These are phyloP conservation scores for Stemphylium vesicarium DNA, from an alignment of 2,329 filamentous ascomycete species.

Conservation along the genomic window DNA sequence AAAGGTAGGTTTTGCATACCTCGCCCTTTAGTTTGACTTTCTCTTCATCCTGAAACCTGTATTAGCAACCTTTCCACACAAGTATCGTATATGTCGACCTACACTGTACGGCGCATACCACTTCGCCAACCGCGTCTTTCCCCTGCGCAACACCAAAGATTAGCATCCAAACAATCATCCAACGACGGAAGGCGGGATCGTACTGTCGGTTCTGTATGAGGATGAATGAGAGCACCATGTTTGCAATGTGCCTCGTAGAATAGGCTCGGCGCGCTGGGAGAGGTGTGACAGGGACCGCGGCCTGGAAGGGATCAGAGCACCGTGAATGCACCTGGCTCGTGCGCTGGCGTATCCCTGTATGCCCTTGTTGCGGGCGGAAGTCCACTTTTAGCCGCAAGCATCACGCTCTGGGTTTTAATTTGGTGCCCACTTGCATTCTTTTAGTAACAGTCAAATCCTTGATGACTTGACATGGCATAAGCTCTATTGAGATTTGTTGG, in stretches of 20 bases:
- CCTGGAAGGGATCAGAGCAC: neutral
- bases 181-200: neutral
- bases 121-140: conserved; percentile 97
- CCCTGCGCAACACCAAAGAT: conserved; percentile 61
- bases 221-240: conserved; percentile 80
- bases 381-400: conserved; percentile 20
- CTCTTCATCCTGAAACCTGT: conserved; percentile 75
- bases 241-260: conserved; percentile 19
- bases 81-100: conserved; percentile 36
- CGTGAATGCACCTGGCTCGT: conserved; percentile 6
- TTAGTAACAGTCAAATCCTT: neutral
- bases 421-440: neutral
- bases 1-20: conserved; percentile 56
- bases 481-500: neutral
- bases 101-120: conserved; percentile 97
- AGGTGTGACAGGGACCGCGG: conserved; percentile 3
- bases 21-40: conserved; percentile 99
- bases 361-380: conserved; percentile 6
- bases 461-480: neutral
- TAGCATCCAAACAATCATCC: neutral
- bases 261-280: conserved; percentile 16
- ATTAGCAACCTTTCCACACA: conserved; percentile 22
- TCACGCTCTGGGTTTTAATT: neutral
- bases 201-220: conserved; percentile 90
- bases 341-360: conserved; percentile 12